These are phyloP conservation scores for Camillea tinctor DNA, from an alignment of 2,329 filamentous ascomycete genomes.

Conservation along the genomic window DNA sequence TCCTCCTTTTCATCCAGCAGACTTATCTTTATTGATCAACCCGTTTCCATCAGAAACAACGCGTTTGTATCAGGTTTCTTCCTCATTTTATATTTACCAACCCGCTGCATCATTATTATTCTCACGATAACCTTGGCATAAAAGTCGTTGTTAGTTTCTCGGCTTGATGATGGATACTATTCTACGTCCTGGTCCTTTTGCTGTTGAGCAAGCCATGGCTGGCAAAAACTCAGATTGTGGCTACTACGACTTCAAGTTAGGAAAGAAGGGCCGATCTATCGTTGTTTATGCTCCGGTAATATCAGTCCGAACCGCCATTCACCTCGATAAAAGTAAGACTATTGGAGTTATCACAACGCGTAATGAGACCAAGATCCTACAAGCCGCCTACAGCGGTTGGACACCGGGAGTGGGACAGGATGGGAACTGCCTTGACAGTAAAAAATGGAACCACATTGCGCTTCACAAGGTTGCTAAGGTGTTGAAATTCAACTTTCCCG, in stretches of 20 bases:
- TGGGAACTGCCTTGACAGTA: slow-evolving; percentile 15
- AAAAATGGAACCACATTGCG: slow-evolving; percentile 20
- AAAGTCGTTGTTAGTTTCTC: background rate
- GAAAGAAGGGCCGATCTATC: slow-evolving; percentile 18
- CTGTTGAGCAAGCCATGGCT: background rate
- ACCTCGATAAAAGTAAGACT: slow-evolving; percentile 19
- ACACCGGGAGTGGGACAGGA: slow-evolving; percentile 5
- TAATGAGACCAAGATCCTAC: slow-evolving; percentile 14
- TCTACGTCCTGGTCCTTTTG: too few species aligned
- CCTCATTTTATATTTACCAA: too few species aligned
- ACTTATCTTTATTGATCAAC: too few species aligned
- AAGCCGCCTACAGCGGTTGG: slow-evolving; percentile 21
- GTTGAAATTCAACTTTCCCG: slow-evolving; percentile 20
- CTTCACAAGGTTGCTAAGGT: slow-evolving; percentile 16
- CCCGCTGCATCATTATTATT: too few species aligned
- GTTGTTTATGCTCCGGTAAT: slow-evolving; percentile 14
- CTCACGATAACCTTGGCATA: too few species aligned
- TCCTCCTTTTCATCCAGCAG: too few species aligned
- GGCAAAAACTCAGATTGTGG: slow-evolving; percentile 15
- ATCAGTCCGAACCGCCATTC: slow-evolving; percentile 16
- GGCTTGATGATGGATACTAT: background rate
- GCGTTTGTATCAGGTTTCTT: too few species aligned
- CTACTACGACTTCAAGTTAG: slow-evolving; percentile 15
- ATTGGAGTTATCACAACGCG: slow-evolving; percentile 19
- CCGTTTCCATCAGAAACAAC: too few species aligned